Base-by-base conservation (phyloP, 306 rosid genomes). In the cucumber (Cucumis sativus) region DNA sequence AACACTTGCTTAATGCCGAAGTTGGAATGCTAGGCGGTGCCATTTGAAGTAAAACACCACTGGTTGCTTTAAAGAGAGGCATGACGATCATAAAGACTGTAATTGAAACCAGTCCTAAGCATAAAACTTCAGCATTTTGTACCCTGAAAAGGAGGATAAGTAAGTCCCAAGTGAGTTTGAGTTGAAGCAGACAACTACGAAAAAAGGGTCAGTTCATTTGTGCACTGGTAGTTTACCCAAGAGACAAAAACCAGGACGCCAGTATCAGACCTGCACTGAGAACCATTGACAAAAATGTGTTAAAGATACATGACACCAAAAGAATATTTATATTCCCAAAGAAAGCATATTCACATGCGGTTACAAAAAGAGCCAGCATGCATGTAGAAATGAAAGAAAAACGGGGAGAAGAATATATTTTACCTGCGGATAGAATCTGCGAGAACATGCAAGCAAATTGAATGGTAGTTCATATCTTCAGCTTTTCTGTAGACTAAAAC, bases 351-450 rank as follows among this genome's bases (percentile, higher is more conserved):
- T 47, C 75, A 75, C 47, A 60, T 14, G 72, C 41, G 20, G 80
- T 52, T 20, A 55, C 5, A 30, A 63, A n/a, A 81, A 41, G 52
- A 33, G 79, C 69, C 67, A 7, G 55, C 45, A 40, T 30, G 77
- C 43, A 74, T 51, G 45, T 18, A 67, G 21, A 78, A 75, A 75
- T 41, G n/a, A 55, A 77, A 21, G 72, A 41, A 69, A 77, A 78
- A 58, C 63, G n/a, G 62, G 25, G 52, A 20, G 62, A n/a, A 57
- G 15, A 33, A 55, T 16, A 43, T 40, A 40, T 39, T 76, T 57
- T 88, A 95, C 99, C 99, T 96, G 88, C 98, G 97, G 81, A 92
- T 88, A 79, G 99, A 96, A 89, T 96, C 99, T 79, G 99, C 90
- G 76, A 96, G 90, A 79, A 96, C 97, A 60, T 96, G 98, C 74